Percentiles rank a stretch among this genome's conserved stretches.
These are phyloP conservation scores for Magnaporthiopsis incrustans DNA, from an alignment of 2,329 filamentous ascomycete species.

Conservation along the genomic window DNA sequence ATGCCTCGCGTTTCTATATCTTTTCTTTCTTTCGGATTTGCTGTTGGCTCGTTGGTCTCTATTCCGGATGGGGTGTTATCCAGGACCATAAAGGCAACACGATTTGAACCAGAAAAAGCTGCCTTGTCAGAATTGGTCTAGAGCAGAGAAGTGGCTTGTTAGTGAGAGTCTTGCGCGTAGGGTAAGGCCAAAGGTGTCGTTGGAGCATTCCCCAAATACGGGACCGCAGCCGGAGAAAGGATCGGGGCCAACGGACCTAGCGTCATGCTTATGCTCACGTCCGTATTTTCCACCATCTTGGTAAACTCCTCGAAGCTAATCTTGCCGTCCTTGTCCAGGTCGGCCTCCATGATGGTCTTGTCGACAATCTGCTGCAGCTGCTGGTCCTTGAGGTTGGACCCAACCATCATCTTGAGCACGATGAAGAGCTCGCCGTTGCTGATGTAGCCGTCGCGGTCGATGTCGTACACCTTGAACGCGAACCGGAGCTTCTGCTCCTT, in stretches of 20 bases:
- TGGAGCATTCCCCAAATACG: too few species aligned
- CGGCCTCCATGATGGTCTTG: conserved; percentile 99
- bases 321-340: conserved; percentile 90
- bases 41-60: background rate
- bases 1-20: background rate
- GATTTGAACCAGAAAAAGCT: background rate
- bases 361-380: conserved; percentile 99
- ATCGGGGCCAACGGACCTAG: conserved; percentile 42
- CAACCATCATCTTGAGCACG: conserved; percentile 99
- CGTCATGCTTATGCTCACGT: conserved; percentile 68
- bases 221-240: background rate
- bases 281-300: conserved; percentile 96
- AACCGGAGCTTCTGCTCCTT: conserved; percentile 98
- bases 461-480: conserved; percentile 99
- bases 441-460: conserved; percentile 96
- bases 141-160: background rate
- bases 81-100: background rate
- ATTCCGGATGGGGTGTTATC: background rate
- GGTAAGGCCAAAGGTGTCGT: background rate
- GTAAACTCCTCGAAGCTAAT: conserved; percentile 99
- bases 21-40: background rate
- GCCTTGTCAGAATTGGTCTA: background rate
- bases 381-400: conserved; percentile 97
- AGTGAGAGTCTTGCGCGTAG: background rate
- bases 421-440: conserved; percentile 99